Conservation (phyloP, 441 rosid genomes). For the Bocquillonia castaneifolia region DNA sequence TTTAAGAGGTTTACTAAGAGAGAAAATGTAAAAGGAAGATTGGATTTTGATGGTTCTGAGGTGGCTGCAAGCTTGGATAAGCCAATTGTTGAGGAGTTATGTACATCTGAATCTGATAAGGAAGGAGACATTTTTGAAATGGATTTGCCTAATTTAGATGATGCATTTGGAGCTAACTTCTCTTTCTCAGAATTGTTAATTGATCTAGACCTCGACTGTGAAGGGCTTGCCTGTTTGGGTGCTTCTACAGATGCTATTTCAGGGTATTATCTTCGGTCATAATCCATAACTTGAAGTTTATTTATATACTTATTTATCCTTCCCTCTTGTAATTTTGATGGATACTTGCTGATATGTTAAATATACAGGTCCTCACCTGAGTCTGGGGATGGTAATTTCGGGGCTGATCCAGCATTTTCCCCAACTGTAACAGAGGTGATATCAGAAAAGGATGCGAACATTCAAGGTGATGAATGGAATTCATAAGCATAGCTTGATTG, state of each 20-base stretch:
- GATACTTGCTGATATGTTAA: neutral
- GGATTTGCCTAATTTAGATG: conserved; percentile 66
- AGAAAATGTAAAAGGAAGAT: conserved; percentile 62
- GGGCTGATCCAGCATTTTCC: conserved; percentile 44
- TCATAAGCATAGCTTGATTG: neutral
- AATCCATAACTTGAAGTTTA: neutral
- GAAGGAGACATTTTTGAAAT: conserved; percentile 54
- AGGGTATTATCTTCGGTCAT: conserved; percentile 40
- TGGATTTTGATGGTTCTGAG: conserved; percentile 62
- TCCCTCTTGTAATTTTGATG: neutral
- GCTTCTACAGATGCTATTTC: conserved; percentile 37
- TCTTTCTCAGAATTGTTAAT: conserved; percentile 63
- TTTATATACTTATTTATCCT: neutral
- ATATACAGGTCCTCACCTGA: conserved; percentile 50
- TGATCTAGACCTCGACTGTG: conserved; percentile 62
- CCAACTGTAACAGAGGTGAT: conserved; percentile 44
- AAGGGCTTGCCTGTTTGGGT: conserved; percentile 33
- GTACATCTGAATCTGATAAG: conserved; percentile 55
- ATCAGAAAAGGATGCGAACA: conserved; percentile 37
- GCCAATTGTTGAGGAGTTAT: conserved; percentile 28
- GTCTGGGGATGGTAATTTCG: conserved; percentile 37
- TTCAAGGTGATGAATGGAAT: conserved; percentile 36
- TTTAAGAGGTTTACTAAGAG: conserved; percentile 41
- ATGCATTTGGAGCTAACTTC: conserved; percentile 53
- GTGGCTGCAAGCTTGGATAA: conserved; percentile 26